A percentile compares a stretch with the other conserved stretches of the same genome.
These are phyloP conservation scores for Pachysandra terminalis DNA, from an alignment of 164 flowering plant species.

Conservation along the genomic window DNA sequence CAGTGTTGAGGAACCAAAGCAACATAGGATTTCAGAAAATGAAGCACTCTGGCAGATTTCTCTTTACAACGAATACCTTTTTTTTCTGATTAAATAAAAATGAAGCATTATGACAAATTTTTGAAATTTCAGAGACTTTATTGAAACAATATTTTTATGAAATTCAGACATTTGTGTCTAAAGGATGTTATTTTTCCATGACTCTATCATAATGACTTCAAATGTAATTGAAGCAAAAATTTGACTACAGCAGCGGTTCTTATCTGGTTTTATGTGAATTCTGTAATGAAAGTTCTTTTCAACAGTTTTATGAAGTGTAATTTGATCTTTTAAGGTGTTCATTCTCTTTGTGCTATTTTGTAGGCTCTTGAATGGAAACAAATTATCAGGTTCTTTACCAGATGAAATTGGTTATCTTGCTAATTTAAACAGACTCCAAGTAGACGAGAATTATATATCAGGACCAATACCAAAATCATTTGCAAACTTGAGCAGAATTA, in stretches of 20 bases:
- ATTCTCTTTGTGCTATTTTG: constrained; percentile 7
- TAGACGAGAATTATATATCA: constrained; percentile 66
- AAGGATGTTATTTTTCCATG: neutral
- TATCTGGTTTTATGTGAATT: neutral
- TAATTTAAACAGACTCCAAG: constrained; percentile 55
- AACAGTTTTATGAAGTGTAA: neutral
- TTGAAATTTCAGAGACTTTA: neutral
- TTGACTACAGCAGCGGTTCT: neutral
- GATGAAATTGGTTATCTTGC: constrained; percentile 76
- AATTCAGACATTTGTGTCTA: no score
- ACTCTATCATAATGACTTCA: neutral
- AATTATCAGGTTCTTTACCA: constrained; percentile 63
- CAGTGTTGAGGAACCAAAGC: no score
- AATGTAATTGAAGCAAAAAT: neutral
- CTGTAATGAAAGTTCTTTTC: neutral
- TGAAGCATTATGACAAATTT: neutral
- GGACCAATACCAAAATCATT: constrained; percentile 79
- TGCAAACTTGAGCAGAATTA: constrained; percentile 47
- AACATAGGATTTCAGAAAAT: no score
- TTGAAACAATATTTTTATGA: no score
- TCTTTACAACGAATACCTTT: no score
- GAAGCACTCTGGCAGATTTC: no score
- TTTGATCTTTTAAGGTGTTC: neutral
- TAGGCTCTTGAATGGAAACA: constrained; percentile 91
- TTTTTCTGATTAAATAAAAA: no score